Base-by-base conservation (phyloP, 441 rosid genomes). In the Arabidopsis hybrid region DNA sequence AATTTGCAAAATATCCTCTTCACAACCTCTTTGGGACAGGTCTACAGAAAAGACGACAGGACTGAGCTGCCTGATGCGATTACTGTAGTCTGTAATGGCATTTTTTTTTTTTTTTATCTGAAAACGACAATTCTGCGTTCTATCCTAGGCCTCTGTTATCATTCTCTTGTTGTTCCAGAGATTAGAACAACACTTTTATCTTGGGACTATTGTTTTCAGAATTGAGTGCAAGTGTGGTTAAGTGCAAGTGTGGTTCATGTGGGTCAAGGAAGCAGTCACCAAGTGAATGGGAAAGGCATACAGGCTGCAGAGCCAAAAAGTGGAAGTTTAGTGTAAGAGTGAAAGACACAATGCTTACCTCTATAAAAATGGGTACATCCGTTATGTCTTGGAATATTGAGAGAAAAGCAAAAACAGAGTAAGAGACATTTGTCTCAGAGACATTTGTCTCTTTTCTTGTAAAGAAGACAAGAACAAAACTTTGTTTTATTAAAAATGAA, bases 291-390 rank as follows among this genome's bases (percentile, higher is more conserved):
- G 99, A 95, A 79, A 80, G 85, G 71, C 99, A 95, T 84, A 91
- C 97, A 7, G 99, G 98, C 32, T 88, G 96, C 84, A 87, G 95
- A 84, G 99, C 99, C 26, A 95, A 95, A 85, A 95, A 95, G 75
- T 95, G 99, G 99, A 95, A 92, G 86, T 84, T 78, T 76, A 95
- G 98, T 46, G 95, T 95, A 69, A 95, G 87, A 83, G 91, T 95
- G 74, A 89, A 91, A 85, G 86, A 46, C 73, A 77, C 91, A n/a
- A 85, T 40, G 84, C 76, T 21, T 86, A 73, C 77, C 95, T 29
- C 83, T 95, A 59, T 97, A 88, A 80, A 88, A 87, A 85, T 95
- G 98, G 99, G 98, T 95, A 36, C 67, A 90, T 80, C 64, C 26
- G 26, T 21, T 21, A 21, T 21, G 26, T 21, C 2, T 21, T 21